Evolutionary conservation across 441 rosid species (phyloP).

Genomic region (Breynia disticha): DNA sequence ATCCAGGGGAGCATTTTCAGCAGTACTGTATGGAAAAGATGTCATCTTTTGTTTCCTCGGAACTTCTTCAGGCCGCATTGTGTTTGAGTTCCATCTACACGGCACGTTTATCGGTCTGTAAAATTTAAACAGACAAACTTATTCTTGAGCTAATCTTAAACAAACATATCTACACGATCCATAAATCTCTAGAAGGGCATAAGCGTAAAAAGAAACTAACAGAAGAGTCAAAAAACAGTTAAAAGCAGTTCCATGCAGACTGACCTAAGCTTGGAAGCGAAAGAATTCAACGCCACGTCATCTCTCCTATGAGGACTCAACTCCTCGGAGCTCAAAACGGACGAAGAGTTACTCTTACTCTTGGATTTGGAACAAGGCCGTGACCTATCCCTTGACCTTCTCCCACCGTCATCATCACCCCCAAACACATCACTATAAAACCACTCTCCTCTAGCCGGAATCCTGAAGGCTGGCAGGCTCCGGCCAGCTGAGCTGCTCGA

Average conservation of each 20-base stretch:
- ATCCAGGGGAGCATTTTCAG: constrained; percentile 30
- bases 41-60: constrained; percentile 27
- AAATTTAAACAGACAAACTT: neutral
- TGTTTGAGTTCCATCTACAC: constrained; percentile 51
- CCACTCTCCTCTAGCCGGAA: constrained; percentile 46
- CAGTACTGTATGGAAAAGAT: constrained; percentile 23
- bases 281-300: constrained; percentile 56
- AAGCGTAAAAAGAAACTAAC: constrained; percentile 5
- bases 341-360: constrained; percentile 61
- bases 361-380: constrained; percentile 38
- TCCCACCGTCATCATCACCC: constrained; percentile 18
- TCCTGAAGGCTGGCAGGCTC: constrained; percentile 57
- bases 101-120: constrained; percentile 74
- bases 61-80: constrained; percentile 25
- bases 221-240: constrained; percentile 4
- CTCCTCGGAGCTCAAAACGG: constrained; percentile 68
- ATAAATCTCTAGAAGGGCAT: constrained; percentile 9
- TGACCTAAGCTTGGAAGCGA: constrained; percentile 86
- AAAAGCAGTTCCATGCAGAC: neutral
- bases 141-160: too few species aligned
- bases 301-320: constrained; percentile 66
- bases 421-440: constrained; percentile 68
- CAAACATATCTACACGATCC: too few species aligned
- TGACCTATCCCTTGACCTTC: constrained; percentile 48
- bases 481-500: constrained; percentile 30